Evolutionary conservation across 1,139 yeast genomes (phyloP).

Genomic region (Arxiozyma slooffiae): DNA sequence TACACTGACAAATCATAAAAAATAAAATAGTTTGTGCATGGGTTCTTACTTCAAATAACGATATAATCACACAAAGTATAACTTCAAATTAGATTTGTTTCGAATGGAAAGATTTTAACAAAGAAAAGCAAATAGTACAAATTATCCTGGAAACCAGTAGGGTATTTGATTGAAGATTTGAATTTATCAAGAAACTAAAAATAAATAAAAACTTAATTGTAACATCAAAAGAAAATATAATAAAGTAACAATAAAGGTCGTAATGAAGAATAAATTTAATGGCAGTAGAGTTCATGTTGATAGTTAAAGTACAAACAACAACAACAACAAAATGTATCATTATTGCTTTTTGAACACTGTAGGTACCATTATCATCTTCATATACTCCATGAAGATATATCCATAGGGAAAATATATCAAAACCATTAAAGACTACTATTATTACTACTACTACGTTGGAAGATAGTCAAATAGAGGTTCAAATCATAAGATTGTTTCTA

Average conservation of each 20-base stretch:
- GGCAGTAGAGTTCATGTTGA: too few relatives aligned
- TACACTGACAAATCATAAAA: too few relatives aligned
- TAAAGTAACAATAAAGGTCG: slow-evolving; percentile 64
- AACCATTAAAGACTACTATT: slow-evolving; percentile 6
- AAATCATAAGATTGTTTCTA: slow-evolving; percentile 35
- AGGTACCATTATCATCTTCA: slow-evolving; percentile 2
- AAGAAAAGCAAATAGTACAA: too few relatives aligned
- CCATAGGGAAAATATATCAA: background rate
- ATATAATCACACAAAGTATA: too few relatives aligned
- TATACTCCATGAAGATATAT: background rate
- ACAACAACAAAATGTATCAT: slow-evolving; percentile 1
- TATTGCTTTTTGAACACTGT: background rate
- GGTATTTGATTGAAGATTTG: too few relatives aligned
- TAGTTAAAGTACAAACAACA: too few relatives aligned
- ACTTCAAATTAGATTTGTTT: too few relatives aligned
- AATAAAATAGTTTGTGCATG: too few relatives aligned
- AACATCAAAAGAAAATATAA: background rate
- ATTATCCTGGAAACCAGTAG: too few relatives aligned
- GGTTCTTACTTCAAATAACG: too few relatives aligned
- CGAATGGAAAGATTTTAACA: too few relatives aligned
- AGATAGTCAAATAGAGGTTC: slow-evolving; percentile 60
- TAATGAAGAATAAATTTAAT: slow-evolving; percentile 45
- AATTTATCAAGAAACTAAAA: too few relatives aligned
- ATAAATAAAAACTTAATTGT: background rate
- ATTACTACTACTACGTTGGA: slow-evolving; percentile 16